Evolutionary conservation across 495 filamentous ascomycete genomes (phyloP), one percentile per base, ranked within the genome.

Genomic region (Amphirosellinia nigrospora): DNA sequence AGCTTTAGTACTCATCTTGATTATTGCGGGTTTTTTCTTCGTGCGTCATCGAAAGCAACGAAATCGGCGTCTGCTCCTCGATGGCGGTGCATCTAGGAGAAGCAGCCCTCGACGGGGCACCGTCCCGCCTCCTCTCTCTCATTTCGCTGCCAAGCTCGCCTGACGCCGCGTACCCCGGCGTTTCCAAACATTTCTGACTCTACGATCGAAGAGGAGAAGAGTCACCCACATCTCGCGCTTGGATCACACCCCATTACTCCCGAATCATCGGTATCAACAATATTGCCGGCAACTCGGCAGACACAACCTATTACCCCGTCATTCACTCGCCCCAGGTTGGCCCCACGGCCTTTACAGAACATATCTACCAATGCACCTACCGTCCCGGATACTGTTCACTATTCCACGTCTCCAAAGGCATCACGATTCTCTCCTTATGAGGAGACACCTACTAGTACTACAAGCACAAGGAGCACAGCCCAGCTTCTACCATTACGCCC

Each of bases 111-210:
- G 38, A 60, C 65, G 61, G 15, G 73, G 23, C 72, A 75, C 21
- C 75, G 74, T 56, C 78, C 77, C 1, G 79, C 74, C 38, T 85
- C 83, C 1, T 78, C 81, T 16, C 73, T 83, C 38, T 85, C 82
- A 10, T 86, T 86, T 74, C 81, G 82, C 69, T 86, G 84, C 75
- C 82, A 83, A 68, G 82, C 84, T 1, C 80, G 82, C 70, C 70
- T 83, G 59, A 75, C 76, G 26, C 82, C 83, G 2, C 76, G 71
- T 15, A 77, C 77, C 1, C 73, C 83, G 0, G 70, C 75, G 11
- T 81, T 83, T 64, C 79, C 81, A 16, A 74, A 71, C 2, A 64
- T 68, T 36, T 61, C 66, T 2, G 61, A 73, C 28, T 30, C 45
- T 4, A 61, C 38, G 5, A 71, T 75, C n/a, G 74, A 77, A 56